Evolutionary conservation across 345 rosid species (phyloP).

Genomic region (Trapa bicornis): DNA sequence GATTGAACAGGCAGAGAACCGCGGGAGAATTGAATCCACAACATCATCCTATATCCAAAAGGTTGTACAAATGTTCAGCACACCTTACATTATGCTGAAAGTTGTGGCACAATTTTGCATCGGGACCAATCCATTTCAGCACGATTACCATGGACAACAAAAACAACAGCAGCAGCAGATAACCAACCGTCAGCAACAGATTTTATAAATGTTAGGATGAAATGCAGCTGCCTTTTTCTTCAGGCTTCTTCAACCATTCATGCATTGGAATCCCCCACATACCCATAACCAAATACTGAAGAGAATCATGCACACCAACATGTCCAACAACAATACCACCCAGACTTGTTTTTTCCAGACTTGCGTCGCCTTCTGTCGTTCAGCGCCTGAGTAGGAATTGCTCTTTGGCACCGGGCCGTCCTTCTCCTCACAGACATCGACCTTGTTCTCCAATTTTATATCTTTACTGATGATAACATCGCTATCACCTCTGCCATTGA

Average conservation of each 20-base stretch:
- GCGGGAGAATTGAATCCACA: not conserved
- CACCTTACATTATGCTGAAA: not conserved
- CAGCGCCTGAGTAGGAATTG: conserved; percentile 19
- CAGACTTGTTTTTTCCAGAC: conserved; percentile 92
- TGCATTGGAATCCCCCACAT: conserved; percentile 83
- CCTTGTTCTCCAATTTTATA: conserved; percentile 26
- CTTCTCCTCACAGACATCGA: conserved; percentile 30
- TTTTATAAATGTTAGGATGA: not conserved
- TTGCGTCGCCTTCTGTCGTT: conserved; percentile 69
- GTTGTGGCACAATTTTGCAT: too few species aligned
- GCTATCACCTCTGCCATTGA: conserved; percentile 5
- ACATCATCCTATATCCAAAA: not conserved
- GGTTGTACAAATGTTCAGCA: not conserved
- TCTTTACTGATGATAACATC: conserved; percentile 16
- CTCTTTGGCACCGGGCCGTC: conserved; percentile 20
- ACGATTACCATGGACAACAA: too few species aligned
- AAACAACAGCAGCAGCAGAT: too few species aligned
- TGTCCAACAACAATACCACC: conserved; percentile 67
- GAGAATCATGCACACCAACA: conserved; percentile 53
- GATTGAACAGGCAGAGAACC: not conserved
- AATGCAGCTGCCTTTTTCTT: not conserved
- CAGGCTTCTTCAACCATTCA: conserved; percentile 35
- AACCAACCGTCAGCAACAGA: too few species aligned
- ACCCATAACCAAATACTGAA: conserved; percentile 90
- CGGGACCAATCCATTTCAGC: too few species aligned